Conservation (phyloP, 208 protist species). For the Leishmania tropica region DNA sequence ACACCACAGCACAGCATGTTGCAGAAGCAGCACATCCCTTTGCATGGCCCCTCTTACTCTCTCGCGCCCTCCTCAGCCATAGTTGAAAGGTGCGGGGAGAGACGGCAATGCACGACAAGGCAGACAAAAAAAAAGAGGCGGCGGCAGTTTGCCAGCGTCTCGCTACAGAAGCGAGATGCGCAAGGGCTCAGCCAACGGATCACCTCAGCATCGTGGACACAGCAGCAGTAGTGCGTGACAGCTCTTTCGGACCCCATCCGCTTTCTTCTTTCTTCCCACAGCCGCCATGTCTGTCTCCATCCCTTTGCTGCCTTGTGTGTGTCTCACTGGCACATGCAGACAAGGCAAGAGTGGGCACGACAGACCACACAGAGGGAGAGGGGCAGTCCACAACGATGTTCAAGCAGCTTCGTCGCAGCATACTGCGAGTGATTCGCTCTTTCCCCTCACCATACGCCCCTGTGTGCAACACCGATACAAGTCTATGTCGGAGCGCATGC, state of each 20-base stretch:
- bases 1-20: neutral
- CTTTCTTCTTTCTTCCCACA: neutral
- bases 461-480: neutral
- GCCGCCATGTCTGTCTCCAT: neutral
- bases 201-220: neutral
- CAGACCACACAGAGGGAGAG: neutral
- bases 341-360: neutral
- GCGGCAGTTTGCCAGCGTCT: neutral
- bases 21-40: neutral
- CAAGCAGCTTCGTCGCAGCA: neutral
- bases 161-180: neutral
- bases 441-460: neutral
- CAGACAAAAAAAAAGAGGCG: neutral
- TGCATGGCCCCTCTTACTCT: neutral
- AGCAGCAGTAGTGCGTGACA: neutral
- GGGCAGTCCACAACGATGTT: neutral
- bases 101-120: no score
- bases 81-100: no score
- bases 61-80: neutral
- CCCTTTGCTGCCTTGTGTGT: neutral
- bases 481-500: neutral
- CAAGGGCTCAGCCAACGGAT: neutral
- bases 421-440: neutral
- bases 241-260: neutral
- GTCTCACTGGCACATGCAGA: neutral